Percentiles rank a stretch among this genome's conserved stretches.
Evolutionary conservation across 805 yeast genomes (phyloP).

Genomic region (Zygosaccharomyces bisporus): DNA sequence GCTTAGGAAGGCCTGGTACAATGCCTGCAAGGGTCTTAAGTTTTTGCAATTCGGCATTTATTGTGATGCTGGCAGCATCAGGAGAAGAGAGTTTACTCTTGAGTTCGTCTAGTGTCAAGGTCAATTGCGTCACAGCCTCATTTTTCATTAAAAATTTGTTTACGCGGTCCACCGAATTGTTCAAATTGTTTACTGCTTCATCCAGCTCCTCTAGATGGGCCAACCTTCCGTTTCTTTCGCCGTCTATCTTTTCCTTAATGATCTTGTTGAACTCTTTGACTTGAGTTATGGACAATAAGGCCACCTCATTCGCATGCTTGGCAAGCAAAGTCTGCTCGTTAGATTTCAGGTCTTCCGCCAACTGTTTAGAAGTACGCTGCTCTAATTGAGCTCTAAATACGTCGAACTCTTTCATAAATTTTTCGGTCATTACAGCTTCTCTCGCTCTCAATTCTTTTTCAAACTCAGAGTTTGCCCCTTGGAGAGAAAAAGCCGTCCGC

Average conservation of each 20-base stretch:
- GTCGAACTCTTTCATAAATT: constrained; percentile 58
- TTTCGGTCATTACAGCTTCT: constrained; percentile 55
- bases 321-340: constrained; percentile 60
- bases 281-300: constrained; percentile 62
- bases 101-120: constrained; percentile 22
- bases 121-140: constrained; percentile 34
- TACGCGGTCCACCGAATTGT: constrained; percentile 39
- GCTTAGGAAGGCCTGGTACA: constrained; percentile 24
- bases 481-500: constrained; percentile 20
- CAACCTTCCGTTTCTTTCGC: constrained; percentile 76
- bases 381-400: constrained; percentile 59
- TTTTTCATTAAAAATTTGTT: constrained; percentile 39
- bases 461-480: constrained; percentile 25
- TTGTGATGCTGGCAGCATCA: constrained; percentile 23
- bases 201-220: constrained; percentile 61
- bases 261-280: constrained; percentile 61
- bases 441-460: constrained; percentile 33
- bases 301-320: constrained; percentile 71
- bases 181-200: constrained; percentile 48
- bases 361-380: constrained; percentile 51
- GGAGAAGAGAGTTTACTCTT: constrained; percentile 23
- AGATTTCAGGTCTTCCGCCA: constrained; percentile 62
- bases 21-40: constrained; percentile 26
- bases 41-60: constrained; percentile 38
- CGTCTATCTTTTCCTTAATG: constrained; percentile 56